Evolutionary conservation across 2,329 filamentous ascomycete genomes (phyloP).

Genomic region (Claviceps paspali): DNA sequence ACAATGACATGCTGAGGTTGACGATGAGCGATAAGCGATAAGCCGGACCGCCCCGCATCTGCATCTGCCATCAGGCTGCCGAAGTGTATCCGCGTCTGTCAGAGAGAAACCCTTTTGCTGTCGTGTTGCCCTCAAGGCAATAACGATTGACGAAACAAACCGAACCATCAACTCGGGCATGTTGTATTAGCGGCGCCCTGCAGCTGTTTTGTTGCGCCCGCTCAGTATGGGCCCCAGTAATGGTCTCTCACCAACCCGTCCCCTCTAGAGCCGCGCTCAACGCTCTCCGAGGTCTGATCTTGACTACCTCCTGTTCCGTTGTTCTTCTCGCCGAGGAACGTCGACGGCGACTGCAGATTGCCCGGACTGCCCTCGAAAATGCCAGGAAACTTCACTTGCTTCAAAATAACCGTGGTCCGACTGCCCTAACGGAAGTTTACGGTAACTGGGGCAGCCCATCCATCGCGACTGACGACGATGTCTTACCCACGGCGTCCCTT

Average conservation of each 20-base stretch:
- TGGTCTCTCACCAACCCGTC: constrained; percentile 32
- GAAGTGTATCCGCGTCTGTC: constrained; percentile 1
- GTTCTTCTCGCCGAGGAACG: constrained; percentile 40
- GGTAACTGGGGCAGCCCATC: constrained; percentile 8
- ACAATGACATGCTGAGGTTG: too few relatives aligned
- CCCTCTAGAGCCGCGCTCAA: constrained; percentile 40
- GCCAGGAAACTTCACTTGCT: constrained; percentile 32
- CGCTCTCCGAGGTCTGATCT: constrained; percentile 37
- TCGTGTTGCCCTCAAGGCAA: neutral
- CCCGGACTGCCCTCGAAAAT: constrained; percentile 35
- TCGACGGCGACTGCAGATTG: constrained; percentile 36
- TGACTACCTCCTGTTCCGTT: constrained; percentile 43
- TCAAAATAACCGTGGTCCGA: constrained; percentile 16
- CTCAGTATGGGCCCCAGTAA: constrained; percentile 18
- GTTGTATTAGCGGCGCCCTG: too few relatives aligned
- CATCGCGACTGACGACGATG: constrained; percentile 12
- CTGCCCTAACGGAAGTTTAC: constrained; percentile 14
- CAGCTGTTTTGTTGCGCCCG: neutral
- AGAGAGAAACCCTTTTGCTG: neutral
- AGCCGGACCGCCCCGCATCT: too few relatives aligned
- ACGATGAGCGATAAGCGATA: too few relatives aligned
- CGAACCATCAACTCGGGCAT: too few relatives aligned
- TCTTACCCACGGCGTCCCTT: constrained; percentile 9
- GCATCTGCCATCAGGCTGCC: too few relatives aligned
- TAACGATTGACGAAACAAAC: too few relatives aligned